Evolutionary conservation across 2,329 filamentous ascomycete species (phyloP).

Genomic region (Phyllosticta citriasiana): DNA sequence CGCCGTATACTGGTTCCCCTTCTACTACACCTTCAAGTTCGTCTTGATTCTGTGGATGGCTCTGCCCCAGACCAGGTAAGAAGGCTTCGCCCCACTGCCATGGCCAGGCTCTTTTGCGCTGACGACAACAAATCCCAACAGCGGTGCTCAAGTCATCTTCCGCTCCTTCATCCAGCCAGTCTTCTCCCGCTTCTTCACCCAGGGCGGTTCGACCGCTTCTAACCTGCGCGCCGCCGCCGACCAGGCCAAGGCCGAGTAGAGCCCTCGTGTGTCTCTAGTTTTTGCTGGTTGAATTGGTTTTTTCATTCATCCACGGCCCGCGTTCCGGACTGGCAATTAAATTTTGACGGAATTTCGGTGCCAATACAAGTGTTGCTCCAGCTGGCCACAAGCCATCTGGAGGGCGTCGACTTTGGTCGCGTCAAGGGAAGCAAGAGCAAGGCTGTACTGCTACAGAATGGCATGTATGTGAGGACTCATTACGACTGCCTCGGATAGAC

Average conservation of each 20-base stretch:
- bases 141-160: constrained; percentile 94
- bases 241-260: constrained; percentile 35
- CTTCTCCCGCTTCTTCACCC: constrained; percentile 81
- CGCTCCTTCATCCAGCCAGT: constrained; percentile 87
- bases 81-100: constrained; percentile 15
- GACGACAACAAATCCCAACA: constrained; percentile 30
- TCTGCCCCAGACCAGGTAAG: constrained; percentile 86
- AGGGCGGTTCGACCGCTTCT: constrained; percentile 62
- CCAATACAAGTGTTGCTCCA: background rate
- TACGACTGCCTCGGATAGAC: constrained; percentile 9
- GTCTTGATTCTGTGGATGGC: constrained; percentile 95
- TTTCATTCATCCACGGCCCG: background rate
- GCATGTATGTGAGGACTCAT: constrained; percentile 3
- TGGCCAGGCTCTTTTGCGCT: constrained; percentile 9
- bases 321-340: constrained; percentile 1
- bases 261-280: background rate
- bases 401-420: background rate
- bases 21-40: constrained; percentile 99
- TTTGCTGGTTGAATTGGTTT: background rate
- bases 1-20: constrained; percentile 91
- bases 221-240: constrained; percentile 85
- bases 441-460: background rate
- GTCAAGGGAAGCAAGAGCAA: background rate
- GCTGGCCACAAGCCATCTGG: background rate
- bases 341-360: constrained; percentile 4